phyloP scores from a whole-genome alignment of 257 asterid genomes.

The Solanum piurae region DNA sequence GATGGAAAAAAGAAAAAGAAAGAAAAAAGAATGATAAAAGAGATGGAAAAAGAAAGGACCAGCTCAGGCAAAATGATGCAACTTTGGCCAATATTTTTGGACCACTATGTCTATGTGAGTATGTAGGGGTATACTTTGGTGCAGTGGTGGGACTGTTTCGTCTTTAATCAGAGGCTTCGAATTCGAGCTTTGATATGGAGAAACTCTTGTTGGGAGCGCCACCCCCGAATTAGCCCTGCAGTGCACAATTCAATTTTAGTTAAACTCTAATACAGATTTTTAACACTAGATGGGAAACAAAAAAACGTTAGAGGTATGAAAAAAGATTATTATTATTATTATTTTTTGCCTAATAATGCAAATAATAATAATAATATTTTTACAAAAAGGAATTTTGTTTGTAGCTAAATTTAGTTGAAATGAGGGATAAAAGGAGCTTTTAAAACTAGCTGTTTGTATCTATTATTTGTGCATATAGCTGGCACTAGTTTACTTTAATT shows the following conservation, averaged over 20 bases:
- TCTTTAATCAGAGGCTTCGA: fast-evolving
- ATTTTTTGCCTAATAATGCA: not conserved
- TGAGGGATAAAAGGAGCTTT: constrained; percentile 39
- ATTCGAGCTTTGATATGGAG: not conserved
- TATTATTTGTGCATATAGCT: constrained; percentile 26
- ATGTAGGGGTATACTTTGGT: not conserved
- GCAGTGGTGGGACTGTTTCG: fast-evolving
- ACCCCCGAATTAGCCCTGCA: fast-evolving
- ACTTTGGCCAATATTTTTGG: constrained; percentile 27
- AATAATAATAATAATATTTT: too few species aligned
- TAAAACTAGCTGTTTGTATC: constrained; percentile 11
- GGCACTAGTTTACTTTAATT: constrained; percentile 26
- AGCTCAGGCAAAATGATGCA: constrained; percentile 36
- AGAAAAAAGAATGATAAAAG: not conserved
- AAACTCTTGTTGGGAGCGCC: not conserved
- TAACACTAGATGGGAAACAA: not conserved
- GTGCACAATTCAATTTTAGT: not conserved
- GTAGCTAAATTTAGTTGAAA: constrained; percentile 27
- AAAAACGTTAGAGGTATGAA: not conserved
- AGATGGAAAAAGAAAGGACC: constrained; percentile 13
- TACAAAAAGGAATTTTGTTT: constrained; percentile 22
- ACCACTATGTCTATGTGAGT: constrained; percentile 22
- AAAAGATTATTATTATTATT: not conserved
- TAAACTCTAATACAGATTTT: not conserved
- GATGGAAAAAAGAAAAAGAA: not conserved